Evolutionary conservation across 2,329 filamentous ascomycete genomes (phyloP).

Genomic region (Alternaria sp.): DNA sequence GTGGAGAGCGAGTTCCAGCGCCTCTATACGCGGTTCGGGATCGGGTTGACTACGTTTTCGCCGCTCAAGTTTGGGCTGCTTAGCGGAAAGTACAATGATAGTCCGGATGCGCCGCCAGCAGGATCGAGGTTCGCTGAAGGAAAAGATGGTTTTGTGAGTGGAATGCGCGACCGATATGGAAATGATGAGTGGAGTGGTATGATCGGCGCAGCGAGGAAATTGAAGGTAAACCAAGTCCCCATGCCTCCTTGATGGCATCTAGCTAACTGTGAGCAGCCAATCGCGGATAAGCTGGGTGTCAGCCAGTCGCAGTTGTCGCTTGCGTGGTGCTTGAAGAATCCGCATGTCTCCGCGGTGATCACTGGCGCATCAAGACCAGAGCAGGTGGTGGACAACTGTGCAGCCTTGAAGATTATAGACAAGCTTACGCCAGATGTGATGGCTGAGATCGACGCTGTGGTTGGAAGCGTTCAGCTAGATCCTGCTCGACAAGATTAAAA

Average conservation of each 20-base stretch:
- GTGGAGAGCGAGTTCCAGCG: constrained; percentile 66
- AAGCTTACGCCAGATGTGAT: constrained; percentile 55
- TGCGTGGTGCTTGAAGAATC: constrained; percentile 47
- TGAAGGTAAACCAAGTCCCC: constrained; percentile 34
- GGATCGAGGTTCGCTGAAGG: constrained; percentile 65
- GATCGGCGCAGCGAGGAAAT: constrained; percentile 62
- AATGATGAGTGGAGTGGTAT: constrained; percentile 61
- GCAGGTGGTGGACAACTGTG: constrained; percentile 47
- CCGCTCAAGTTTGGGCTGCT: constrained; percentile 64
- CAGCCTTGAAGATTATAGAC: constrained; percentile 52
- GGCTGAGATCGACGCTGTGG: constrained; percentile 48
- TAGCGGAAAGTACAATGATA: constrained; percentile 68
- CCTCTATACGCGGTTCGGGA: constrained; percentile 60
- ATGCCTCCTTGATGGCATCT: neutral
- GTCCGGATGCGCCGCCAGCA: constrained; percentile 59
- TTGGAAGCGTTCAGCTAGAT: constrained; percentile 32
- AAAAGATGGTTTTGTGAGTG: constrained; percentile 62
- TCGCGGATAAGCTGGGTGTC: constrained; percentile 70
- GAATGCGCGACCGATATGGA: constrained; percentile 52
- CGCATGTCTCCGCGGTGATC: constrained; percentile 40
- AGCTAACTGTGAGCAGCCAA: constrained; percentile 34
- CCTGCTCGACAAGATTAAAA: constrained; percentile 31
- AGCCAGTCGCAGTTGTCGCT: constrained; percentile 53
- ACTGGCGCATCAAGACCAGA: constrained; percentile 39
- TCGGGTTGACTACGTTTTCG: constrained; percentile 63